Conservation (phyloP, 1,284 basidiomycete species). For the Volvariella volvacea region DNA sequence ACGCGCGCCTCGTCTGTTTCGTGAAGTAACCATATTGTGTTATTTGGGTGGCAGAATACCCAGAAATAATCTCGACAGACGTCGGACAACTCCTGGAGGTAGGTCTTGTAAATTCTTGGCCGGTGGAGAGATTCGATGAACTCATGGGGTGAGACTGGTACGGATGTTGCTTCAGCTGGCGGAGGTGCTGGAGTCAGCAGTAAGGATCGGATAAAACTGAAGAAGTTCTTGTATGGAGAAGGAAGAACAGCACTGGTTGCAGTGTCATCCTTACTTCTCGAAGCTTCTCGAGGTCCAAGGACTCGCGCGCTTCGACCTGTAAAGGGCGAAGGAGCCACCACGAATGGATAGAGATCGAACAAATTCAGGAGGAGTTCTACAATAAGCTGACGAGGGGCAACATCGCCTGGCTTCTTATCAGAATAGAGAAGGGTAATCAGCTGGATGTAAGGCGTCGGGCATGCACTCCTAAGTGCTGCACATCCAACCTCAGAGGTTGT, state of each 20-base stretch:
- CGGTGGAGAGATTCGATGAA: conserved; percentile 85
- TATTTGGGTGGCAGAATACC: conserved; percentile 96
- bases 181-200: conserved; percentile 73
- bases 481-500: conserved; percentile 84
- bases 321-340: conserved; percentile 46
- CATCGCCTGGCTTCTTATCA: conserved; percentile 95
- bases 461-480: conserved; percentile 74
- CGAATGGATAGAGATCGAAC: conserved; percentile 77
- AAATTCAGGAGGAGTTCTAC: conserved; percentile 78
- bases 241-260: conserved; percentile 49
- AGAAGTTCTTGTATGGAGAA: conserved; percentile 63
- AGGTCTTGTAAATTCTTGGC: conserved; percentile 85
- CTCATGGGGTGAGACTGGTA: conserved; percentile 70
- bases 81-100: conserved; percentile 84
- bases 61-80: conserved; percentile 96
- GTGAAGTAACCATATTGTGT: conserved; percentile 80
- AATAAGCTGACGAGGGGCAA: conserved; percentile 85
- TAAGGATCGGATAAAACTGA: conserved; percentile 62
- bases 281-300: conserved; percentile 46
- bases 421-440: conserved; percentile 85
- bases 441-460: conserved; percentile 82
- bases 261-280: conserved; percentile 38
- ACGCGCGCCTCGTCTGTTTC: conserved; percentile 81
- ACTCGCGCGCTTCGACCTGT: conserved; percentile 19
- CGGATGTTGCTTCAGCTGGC: conserved; percentile 57